A percentile compares a stretch with the other conserved stretches of the same genome.
Evolutionary conservation across 2,329 filamentous ascomycete genomes (phyloP).

Genomic region (Aspergillus sp.): DNA sequence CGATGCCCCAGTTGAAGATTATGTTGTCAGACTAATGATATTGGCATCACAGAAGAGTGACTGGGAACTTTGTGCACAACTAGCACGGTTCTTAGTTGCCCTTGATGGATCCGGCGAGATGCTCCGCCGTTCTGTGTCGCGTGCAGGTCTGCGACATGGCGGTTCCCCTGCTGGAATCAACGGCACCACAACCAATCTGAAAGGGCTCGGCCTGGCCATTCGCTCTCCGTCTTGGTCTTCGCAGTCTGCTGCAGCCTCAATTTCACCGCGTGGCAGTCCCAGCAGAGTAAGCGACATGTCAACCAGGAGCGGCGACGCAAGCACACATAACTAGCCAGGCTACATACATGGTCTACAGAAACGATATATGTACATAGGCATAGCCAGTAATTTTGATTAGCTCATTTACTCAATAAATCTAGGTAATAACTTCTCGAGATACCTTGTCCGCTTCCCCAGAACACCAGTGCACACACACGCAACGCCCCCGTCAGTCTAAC

Average conservation of each 20-base stretch:
- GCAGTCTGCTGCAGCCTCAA: conserved; percentile 29
- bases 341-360: background rate
- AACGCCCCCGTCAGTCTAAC: background rate
- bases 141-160: conserved; percentile 36
- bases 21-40: conserved; percentile 74
- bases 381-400: conserved; percentile 1
- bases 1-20: conserved; percentile 54
- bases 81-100: conserved; percentile 91
- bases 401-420: conserved; percentile 11
- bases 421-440: background rate
- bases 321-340: background rate
- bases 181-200: conserved; percentile 28
- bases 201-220: conserved; percentile 36
- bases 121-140: conserved; percentile 51
- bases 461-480: background rate
- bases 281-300: conserved; percentile 11
- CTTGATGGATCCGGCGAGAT: conserved; percentile 85
- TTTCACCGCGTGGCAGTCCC: conserved; percentile 20
- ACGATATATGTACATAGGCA: conserved; percentile 6
- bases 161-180: conserved; percentile 18
- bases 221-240: conserved; percentile 35
- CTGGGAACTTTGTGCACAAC: conserved; percentile 93
- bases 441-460: background rate
- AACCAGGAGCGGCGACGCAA: background rate
- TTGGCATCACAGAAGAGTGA: conserved; percentile 81